Evolutionary conservation across 1,284 basidiomycete species (phyloP), one percentile per base, ranked within the genome.

Genomic region (Uromyces viciae-fabae): DNA sequence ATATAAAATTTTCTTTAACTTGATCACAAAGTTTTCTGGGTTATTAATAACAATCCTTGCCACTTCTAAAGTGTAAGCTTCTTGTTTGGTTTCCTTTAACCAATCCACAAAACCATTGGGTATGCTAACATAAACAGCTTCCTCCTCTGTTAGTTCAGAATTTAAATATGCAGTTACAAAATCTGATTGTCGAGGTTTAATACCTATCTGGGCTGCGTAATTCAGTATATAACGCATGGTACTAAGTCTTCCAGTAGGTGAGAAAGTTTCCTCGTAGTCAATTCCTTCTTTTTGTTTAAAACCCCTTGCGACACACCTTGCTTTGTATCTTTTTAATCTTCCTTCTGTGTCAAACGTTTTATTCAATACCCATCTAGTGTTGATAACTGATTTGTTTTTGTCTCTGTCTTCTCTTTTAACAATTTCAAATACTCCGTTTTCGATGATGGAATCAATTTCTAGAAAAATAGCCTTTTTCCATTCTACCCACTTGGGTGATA

Each of bases 211-310:
- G 22, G 33, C 43, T 25, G 69, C 46, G 46, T 72, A 31, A 33
- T 42, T 52, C 17, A 72, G n/a, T 25, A 72, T 2, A 33, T 25
- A 46, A 14, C 31, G 33, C 3, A 72, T 7, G 3, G 40, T 72
- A 15, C 42, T 28, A 3, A 72, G n/a, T 25, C 69, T 46, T 4
- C 40, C 46, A 33, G 69, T 72, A 5, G 69, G 69, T 14, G 69
- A 72, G 22, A 72, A 72, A 9, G 69, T 72, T 52, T 72, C 69
- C 9, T 72, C n/a, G 33, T 68, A 71, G n/a, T 71, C 68, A n/a
- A 71, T 71, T 46, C 68, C 36, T 71, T 71, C 68, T 49, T 71
- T 71, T 31, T 71, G 68, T 33, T 71, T 71, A 28, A 71, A 71
- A 42, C 68, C 68, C 36, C 43, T 71, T 71, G 68, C 68, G 42